These are phyloP conservation scores for Coniochaeta sp. DNA, from an alignment of 2,329 filamentous ascomycete genomes.

Conservation along the genomic window DNA sequence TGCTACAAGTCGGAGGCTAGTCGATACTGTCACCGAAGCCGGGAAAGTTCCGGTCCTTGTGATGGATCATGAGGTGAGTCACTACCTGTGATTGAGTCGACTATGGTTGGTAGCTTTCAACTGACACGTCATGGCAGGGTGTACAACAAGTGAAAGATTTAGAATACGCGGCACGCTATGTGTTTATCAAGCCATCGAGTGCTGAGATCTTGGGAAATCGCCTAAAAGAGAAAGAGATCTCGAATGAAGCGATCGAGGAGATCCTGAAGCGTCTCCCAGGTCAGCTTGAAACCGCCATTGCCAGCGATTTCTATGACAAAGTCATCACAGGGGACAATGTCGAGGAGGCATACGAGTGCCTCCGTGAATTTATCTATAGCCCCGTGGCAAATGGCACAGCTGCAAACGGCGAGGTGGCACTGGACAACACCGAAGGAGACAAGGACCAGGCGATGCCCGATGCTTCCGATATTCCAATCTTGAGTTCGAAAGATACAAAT, in stretches of 20 bases:
- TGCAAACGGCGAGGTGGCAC: neutral
- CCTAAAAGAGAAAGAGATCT: slow-evolving; percentile 31
- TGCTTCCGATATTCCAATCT: neutral
- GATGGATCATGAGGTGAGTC: slow-evolving; percentile 43
- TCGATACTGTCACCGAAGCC: slow-evolving; percentile 41
- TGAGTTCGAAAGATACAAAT: neutral
- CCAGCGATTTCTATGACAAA: slow-evolving; percentile 40
- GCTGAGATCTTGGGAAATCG: slow-evolving; percentile 28
- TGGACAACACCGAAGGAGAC: neutral
- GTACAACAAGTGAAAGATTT: slow-evolving; percentile 50
- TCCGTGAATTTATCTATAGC: slow-evolving; percentile 42
- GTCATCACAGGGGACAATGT: slow-evolving; percentile 43
- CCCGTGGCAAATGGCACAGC: neutral
- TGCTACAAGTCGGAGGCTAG: slow-evolving; percentile 46
- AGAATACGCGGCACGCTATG: slow-evolving; percentile 45
- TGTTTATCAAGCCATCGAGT: slow-evolving; percentile 41
- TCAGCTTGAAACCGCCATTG: slow-evolving; percentile 34
- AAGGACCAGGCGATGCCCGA: neutral
- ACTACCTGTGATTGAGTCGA: neutral
- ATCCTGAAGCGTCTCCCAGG: slow-evolving; percentile 29
- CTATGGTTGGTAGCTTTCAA: neutral
- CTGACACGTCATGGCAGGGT: slow-evolving; percentile 27
- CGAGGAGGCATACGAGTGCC: slow-evolving; percentile 37
- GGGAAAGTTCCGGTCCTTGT: slow-evolving; percentile 54
- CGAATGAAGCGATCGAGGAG: slow-evolving; percentile 38